Conservation (phyloP, 176 grass and related monocot genomes). For the Miscanthus lutarioriparius region DNA sequence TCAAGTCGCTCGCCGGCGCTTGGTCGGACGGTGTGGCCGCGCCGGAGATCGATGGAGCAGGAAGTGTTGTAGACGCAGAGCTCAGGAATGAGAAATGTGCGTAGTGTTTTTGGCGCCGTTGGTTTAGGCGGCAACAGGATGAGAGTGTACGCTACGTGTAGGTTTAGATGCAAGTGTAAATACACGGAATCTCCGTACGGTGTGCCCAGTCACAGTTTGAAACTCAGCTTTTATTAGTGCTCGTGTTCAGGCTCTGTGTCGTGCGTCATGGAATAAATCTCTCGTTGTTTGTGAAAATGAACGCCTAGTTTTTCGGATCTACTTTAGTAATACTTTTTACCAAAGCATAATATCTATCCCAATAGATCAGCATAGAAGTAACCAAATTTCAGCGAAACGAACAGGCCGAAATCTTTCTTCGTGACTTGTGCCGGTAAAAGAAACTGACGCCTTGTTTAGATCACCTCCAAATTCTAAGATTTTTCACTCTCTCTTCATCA, state of each 20-base stretch:
- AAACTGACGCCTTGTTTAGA: no score
- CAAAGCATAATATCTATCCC: no score
- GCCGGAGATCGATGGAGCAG: slow-evolving; percentile 8
- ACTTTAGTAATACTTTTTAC: no score
- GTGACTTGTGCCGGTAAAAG: no score
- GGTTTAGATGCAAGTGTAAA: slow-evolving; percentile 23
- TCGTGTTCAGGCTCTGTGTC: background rate
- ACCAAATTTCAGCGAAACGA: no score
- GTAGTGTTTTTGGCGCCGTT: slow-evolving; percentile 17
- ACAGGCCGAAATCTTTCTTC: no score
- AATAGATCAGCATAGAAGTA: no score
- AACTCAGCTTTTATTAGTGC: slow-evolving; percentile 34
- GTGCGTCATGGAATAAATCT: background rate
- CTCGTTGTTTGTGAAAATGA: no score
- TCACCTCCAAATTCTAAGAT: no score
- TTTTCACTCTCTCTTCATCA: no score
- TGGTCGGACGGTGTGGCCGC: slow-evolving; percentile 3
- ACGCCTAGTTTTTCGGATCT: no score
- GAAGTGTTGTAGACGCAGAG: background rate
- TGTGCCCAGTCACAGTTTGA: slow-evolving; percentile 18
- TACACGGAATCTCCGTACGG: slow-evolving; percentile 7
- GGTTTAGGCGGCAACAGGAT: slow-evolving; percentile 23
- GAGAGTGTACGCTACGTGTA: background rate
- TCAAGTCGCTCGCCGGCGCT: background rate
- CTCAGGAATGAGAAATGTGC: background rate